These are phyloP conservation scores for Candolleomyces eurysporus DNA, from an alignment of 768 basidiomycete species.

Conservation along the genomic window DNA sequence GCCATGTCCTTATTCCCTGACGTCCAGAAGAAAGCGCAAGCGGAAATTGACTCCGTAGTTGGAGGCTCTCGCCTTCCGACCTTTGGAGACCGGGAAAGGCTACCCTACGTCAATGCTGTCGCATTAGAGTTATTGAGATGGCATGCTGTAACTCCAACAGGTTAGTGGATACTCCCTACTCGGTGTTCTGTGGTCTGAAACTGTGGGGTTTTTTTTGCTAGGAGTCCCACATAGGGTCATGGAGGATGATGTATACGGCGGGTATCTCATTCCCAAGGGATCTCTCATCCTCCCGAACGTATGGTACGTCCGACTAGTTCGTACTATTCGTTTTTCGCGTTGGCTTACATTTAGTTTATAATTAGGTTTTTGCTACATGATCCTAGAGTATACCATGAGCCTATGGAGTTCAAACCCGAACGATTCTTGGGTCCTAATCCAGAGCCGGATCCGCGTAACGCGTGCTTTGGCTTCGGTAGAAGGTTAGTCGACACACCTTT, in stretches of 20 bases:
- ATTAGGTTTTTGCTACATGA: slow-evolving; percentile 32
- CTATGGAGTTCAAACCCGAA: slow-evolving; percentile 44
- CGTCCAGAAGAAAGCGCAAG: slow-evolving; percentile 35
- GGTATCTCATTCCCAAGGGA: slow-evolving; percentile 45
- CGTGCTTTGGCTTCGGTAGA: slow-evolving; percentile 56
- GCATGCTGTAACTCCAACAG: slow-evolving; percentile 32
- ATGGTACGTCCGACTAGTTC: slow-evolving; percentile 19
- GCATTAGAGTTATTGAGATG: slow-evolving; percentile 36
- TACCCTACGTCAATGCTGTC: slow-evolving; percentile 42
- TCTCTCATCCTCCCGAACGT: slow-evolving; percentile 32
- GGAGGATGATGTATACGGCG: slow-evolving; percentile 42
- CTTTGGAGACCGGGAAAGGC: slow-evolving; percentile 33
- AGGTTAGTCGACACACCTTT: slow-evolving; percentile 24
- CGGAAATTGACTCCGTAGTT: slow-evolving; percentile 41
- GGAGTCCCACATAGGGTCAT: slow-evolving; percentile 40
- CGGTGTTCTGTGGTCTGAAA: slow-evolving; percentile 12
- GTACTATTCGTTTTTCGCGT: background rate
- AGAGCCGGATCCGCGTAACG: slow-evolving; percentile 40
- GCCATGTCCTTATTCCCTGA: slow-evolving; percentile 39
- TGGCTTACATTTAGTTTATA: background rate
- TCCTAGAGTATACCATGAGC: slow-evolving; percentile 38
- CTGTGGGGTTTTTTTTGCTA: slow-evolving; percentile 2
- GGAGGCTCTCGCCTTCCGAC: slow-evolving; percentile 40
- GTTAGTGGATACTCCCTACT: slow-evolving; percentile 13
- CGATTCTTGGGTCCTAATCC: slow-evolving; percentile 42